Evolutionary conservation across 345 rosid species (phyloP), one percentile per base, ranked within the genome.

Genomic region (Acer negundo): DNA sequence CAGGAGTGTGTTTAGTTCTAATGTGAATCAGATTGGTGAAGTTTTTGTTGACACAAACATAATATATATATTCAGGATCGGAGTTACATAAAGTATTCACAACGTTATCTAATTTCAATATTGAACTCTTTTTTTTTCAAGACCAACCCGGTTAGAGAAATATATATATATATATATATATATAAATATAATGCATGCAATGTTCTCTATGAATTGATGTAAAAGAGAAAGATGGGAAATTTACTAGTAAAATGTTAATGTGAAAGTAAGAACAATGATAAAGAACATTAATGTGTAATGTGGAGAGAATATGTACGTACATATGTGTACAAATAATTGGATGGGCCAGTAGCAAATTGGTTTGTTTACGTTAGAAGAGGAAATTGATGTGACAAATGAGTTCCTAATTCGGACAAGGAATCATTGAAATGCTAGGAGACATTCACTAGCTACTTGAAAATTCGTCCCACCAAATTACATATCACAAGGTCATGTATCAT

Each of bases 321-420:
- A 35, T 35, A 35, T 35, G 23, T 13, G 24, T 58, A 44, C 58
- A 42, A 35, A 49, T 23, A 10, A 20, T 69, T 62, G 35, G 72
- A 56, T 26, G 23, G 31, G 63, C 13, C 24, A 62, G 2, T 16
- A 74, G 13, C 24, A 56, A 69, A 71, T 44, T 19, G 9, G 47
- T 22, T 22, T 77, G 81, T 68, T 64, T 53, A 10, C n/a, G 59
- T 23, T 38, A 23, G 46, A 77, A 47, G 71, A 6, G 74, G 62
- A 67, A 75, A 67, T 70, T 24, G 86, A 85, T 53, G 80, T 69
- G 83, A 79, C 77, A 26, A 20, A 73, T 56, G 72, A 44, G 58
- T 16, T 5, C 46, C 69, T 15, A 24, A 69, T 75, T 51, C 20
- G 77, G 82, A 81, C 83, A 77, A 66, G 76, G 86, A 79, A 82